Conservation (phyloP, 441 rosid genomes). For the Aquilaria agallochum region DNA sequence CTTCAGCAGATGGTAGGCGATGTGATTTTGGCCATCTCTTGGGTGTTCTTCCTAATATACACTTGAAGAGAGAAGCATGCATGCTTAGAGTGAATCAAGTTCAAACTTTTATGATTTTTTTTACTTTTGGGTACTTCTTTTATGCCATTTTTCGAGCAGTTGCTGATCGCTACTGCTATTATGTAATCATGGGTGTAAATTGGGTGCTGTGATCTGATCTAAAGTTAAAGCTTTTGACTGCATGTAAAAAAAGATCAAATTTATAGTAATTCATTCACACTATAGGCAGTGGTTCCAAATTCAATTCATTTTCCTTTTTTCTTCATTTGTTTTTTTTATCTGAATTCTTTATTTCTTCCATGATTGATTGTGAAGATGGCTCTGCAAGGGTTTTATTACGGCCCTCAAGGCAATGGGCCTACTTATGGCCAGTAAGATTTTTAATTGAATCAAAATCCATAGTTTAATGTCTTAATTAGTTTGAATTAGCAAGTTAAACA, state of each 20-base stretch:
- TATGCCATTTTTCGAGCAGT: not conserved
- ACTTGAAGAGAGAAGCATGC: slow-evolving; percentile 70
- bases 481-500: too few relatives aligned
- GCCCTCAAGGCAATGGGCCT: too few relatives aligned
- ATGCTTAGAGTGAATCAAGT: slow-evolving; percentile 25
- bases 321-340: too few relatives aligned
- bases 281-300: not conserved
- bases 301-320: too few relatives aligned
- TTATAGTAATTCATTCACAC: not conserved
- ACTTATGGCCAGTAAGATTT: too few relatives aligned
- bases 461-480: too few relatives aligned
- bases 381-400: too few relatives aligned
- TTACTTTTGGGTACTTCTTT: not conserved
- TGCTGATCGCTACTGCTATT: not conserved
- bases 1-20: slow-evolving; percentile 55
- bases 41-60: slow-evolving; percentile 63
- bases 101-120: not conserved
- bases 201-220: slow-evolving; percentile 5
- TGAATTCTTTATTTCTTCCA: too few relatives aligned
- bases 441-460: too few relatives aligned
- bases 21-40: slow-evolving; percentile 47
- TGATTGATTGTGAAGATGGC: too few relatives aligned
- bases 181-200: slow-evolving; percentile 1
- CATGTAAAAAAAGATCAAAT: not conserved
- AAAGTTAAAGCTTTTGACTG: not conserved